phyloP scores from a whole-genome alignment of 2,329 filamentous ascomycete genomes.

The Cryphonectria carpinicola region DNA sequence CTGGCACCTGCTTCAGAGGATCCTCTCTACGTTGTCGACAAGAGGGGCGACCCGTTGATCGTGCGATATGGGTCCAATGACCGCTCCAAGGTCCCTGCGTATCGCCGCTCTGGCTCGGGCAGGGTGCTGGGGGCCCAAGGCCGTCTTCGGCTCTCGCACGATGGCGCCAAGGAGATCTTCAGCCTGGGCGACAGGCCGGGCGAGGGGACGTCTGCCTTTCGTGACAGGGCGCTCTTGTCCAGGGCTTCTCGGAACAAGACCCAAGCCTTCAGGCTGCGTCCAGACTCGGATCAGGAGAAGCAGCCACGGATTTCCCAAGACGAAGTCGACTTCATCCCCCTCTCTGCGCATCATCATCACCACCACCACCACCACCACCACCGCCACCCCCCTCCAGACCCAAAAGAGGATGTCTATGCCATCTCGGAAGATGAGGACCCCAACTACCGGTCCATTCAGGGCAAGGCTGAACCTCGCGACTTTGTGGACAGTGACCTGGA shows the following conservation, averaged over 20 bases:
- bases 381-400: slow-evolving; percentile 32
- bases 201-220: slow-evolving; percentile 47
- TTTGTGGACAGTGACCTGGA: slow-evolving; percentile 54
- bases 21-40: slow-evolving; percentile 66
- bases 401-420: slow-evolving; percentile 44
- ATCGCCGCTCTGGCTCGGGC: slow-evolving; percentile 70
- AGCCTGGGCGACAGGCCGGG: slow-evolving; percentile 45
- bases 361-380: slow-evolving; percentile 47
- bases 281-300: slow-evolving; percentile 11
- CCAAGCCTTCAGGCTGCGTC: slow-evolving; percentile 46
- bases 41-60: slow-evolving; percentile 76
- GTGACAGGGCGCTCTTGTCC: slow-evolving; percentile 53
- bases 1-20: slow-evolving; percentile 20
- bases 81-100: slow-evolving; percentile 71
- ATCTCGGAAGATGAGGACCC: slow-evolving; percentile 46
- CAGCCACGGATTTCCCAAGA: slow-evolving; percentile 9
- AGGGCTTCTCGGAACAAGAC: slow-evolving; percentile 44
- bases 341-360: slow-evolving; percentile 48
- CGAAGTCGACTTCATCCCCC: slow-evolving; percentile 51
- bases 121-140: slow-evolving; percentile 68
- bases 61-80: slow-evolving; percentile 75
- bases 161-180: slow-evolving; percentile 61
- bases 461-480: slow-evolving; percentile 58
- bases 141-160: slow-evolving; percentile 68
- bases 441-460: slow-evolving; percentile 69